A percentile compares a stretch with the other conserved stretches of the same genome.
Conservation (phyloP, 257 asterid species). For the Salvia miltiorrhiza region DNA sequence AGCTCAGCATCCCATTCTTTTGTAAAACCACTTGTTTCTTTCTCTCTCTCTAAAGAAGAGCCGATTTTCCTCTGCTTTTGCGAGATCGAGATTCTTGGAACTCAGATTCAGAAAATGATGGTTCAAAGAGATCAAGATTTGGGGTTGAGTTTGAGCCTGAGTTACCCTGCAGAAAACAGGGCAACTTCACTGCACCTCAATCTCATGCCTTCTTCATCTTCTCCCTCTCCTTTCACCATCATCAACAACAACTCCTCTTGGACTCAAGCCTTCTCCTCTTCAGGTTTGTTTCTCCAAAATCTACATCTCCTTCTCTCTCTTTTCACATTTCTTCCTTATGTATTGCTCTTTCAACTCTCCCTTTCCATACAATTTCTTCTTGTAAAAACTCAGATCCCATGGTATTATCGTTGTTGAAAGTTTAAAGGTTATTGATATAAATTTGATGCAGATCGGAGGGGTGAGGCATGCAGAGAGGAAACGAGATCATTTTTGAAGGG, state of each 20-base stretch:
- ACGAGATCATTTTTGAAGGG: constrained; percentile 57
- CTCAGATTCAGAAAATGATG: neutral
- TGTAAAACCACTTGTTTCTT: neutral
- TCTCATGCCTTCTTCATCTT: neutral
- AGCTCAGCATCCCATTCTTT: constrained; percentile 19
- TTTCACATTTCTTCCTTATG: too few species aligned
- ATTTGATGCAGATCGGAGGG: constrained; percentile 38
- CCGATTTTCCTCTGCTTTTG: neutral
- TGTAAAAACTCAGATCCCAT: neutral
- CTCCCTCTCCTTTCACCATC: neutral
- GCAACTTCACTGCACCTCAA: neutral
- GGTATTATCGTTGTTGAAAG: too few species aligned
- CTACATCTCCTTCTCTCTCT: too few species aligned
- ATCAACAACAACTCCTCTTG: neutral
- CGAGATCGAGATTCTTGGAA: neutral
- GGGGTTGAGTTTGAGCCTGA: neutral
- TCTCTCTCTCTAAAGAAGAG: neutral
- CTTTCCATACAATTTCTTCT: neutral
- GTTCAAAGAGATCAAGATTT: neutral
- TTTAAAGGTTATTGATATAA: neutral
- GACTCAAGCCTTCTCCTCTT: neutral
- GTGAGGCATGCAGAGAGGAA: constrained; percentile 33
- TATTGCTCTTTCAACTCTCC: neutral
- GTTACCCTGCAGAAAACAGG: neutral
- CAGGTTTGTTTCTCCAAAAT: neutral